Base-by-base conservation (phyloP, 257 asterid species). In the Petunia axillaris region DNA sequence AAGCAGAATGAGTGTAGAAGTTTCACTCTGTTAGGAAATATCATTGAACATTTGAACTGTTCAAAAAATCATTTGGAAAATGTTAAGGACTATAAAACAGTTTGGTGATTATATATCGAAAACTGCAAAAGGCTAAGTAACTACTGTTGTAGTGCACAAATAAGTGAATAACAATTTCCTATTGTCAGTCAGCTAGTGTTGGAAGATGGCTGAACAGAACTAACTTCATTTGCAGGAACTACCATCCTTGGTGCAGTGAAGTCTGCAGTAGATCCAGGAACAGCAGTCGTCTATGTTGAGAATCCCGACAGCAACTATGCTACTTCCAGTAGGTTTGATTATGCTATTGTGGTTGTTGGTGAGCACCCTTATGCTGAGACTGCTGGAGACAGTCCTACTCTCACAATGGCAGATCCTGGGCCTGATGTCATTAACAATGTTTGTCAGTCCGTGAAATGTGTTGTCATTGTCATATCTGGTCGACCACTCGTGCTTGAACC, bases 281-380 rank as follows among this genome's bases (percentile, higher is more conserved):
- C 96, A 9, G 82, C 92, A 82, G 89, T 94, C 6, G 60, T 82
- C 66, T 92, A 80, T 85, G 78, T 88, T 59, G 95, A 92, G 85
- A 91, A 88, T 77, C 98, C 98, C 0, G 92, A 86, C 43, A 70
- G 79, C 71, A 87, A 84, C 64, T 91, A 80, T 66, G 64, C 90
- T 50, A 91, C 82, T 84, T 91, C 98, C 40, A 81, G 82, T 83
- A 83, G 82, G 89, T 92, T 90, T 67, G 82, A 90, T 78, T 92
- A 92, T 59, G 98, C 95, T 37, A 87, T 94, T 15, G 90, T 94
- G 53, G 94, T 81, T 40, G 96, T 94, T 44, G 98, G 98, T 38
- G 98, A 94, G 89, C 78, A 81, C 80, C 88, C 98, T 75, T 94
- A 92, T 84, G 86, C 96, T 1, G 97, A 94, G 88, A 89, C 66